Evolutionary conservation across 2,329 filamentous ascomycete species (phyloP).

Genomic region (Stenocarpella maydis): DNA sequence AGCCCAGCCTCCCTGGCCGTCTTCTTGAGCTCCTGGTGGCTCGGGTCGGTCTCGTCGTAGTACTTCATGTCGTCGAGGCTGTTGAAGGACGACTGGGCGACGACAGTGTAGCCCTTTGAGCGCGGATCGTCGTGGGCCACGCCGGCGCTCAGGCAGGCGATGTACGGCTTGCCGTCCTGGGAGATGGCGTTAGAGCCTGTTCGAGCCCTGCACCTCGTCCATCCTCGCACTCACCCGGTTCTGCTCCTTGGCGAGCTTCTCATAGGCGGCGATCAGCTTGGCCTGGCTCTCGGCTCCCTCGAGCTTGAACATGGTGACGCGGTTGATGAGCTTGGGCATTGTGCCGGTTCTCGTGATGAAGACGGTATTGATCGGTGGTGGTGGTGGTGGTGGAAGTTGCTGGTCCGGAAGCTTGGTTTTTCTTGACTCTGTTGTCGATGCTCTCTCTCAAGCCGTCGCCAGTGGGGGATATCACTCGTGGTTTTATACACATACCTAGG

Average conservation of each 20-base stretch:
- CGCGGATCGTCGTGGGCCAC: constrained; percentile 63
- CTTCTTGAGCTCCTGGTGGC: constrained; percentile 53
- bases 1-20: constrained; percentile 44
- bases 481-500: constrained; percentile 5
- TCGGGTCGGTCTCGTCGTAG: constrained; percentile 66
- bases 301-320: constrained; percentile 64
- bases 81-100: constrained; percentile 69
- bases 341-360: background rate
- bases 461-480: background rate
- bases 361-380: background rate
- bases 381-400: background rate
- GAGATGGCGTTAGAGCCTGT: background rate
- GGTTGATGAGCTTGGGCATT: constrained; percentile 55
- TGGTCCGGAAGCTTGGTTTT: background rate
- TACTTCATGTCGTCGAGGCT: constrained; percentile 73
- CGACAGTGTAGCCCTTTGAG: constrained; percentile 71
- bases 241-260: constrained; percentile 49
- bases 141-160: constrained; percentile 64
- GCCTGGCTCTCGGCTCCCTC: constrained; percentile 53
- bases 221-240: constrained; percentile 48
- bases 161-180: constrained; percentile 77
- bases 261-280: constrained; percentile 55
- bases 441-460: background rate
- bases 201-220: background rate
- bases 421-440: background rate